Percentiles rank a stretch among this genome's conserved stretches.
Evolutionary conservation across 1,284 basidiomycete genomes (phyloP).

Genomic region (Blastosporella zonata): DNA sequence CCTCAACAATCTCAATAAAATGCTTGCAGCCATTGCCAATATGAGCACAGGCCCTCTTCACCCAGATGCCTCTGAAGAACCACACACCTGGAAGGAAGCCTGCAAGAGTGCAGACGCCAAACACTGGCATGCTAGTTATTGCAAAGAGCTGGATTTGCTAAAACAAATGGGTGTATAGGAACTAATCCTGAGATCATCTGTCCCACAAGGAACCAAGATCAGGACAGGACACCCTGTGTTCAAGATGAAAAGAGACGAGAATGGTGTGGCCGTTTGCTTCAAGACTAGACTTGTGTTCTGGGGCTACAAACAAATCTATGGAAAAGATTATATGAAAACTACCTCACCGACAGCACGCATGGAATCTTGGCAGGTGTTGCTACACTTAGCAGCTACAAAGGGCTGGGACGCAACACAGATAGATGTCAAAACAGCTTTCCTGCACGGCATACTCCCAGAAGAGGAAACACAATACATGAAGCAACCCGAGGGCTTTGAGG

Average conservation of each 20-base stretch:
- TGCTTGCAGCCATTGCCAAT: too few species aligned
- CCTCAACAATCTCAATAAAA: too few species aligned
- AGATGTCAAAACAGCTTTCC: neutral
- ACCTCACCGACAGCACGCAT: neutral
- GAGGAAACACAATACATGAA: neutral
- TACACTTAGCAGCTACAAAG: conserved; percentile 2
- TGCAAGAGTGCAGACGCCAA: neutral
- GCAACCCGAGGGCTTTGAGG: neutral
- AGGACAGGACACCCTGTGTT: neutral
- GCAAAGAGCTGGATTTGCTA: neutral
- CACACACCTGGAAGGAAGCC: neutral
- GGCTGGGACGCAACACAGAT: neutral
- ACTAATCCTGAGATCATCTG: neutral
- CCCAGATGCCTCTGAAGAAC: neutral
- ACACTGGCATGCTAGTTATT: too few species aligned
- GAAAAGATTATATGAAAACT: conserved; percentile 20
- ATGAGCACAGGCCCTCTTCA: too few species aligned
- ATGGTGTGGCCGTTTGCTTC: conserved; percentile 26
- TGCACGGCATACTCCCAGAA: neutral
- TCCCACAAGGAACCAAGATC: neutral
- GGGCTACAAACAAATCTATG: conserved; percentile 40
- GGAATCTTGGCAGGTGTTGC: neutral
- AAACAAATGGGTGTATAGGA: neutral
- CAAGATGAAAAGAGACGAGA: conserved; percentile 6
- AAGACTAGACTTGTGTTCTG: conserved; percentile 36